Conservation (phyloP, 2,329 filamentous ascomycete species). For the Dactylellina cionopaga region DNA sequence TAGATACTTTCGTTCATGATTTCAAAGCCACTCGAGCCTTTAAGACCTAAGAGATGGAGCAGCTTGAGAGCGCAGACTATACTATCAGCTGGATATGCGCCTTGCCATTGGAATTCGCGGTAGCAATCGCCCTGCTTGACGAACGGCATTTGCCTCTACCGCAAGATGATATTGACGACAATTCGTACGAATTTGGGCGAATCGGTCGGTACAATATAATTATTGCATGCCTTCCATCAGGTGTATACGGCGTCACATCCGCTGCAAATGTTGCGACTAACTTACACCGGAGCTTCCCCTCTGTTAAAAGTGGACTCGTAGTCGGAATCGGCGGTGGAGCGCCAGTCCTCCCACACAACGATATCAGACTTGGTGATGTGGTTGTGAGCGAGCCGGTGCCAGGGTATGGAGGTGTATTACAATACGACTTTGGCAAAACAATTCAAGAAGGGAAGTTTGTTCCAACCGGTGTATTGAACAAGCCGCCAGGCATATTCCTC, state of each 20-base stretch:
- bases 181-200: conserved; percentile 5
- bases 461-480: not conserved
- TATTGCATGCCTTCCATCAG: not conserved
- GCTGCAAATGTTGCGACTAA: not conserved
- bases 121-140: conserved; percentile 47
- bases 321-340: conserved; percentile 31
- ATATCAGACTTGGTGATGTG: conserved; percentile 20
- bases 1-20: too few relatives aligned
- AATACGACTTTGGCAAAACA: conserved; percentile 25
- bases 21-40: too few relatives aligned
- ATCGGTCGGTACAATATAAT: conserved; percentile 14
- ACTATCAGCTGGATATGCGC: conserved; percentile 54
- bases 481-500: conserved; percentile 4
- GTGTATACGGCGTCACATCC: not conserved
- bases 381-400: conserved; percentile 14
- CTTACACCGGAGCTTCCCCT: not conserved
- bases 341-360: not conserved
- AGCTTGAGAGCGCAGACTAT: conserved; percentile 10
- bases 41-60: not conserved
- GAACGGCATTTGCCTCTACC: conserved; percentile 9
- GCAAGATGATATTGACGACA: not conserved
- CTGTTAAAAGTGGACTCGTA: not conserved
- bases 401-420: not conserved
- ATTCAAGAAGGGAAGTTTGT: not conserved
- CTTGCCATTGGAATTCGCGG: conserved; percentile 50